phyloP scores from a whole-genome alignment of 768 basidiomycete species.

The Multifurca ochricompacta region DNA sequence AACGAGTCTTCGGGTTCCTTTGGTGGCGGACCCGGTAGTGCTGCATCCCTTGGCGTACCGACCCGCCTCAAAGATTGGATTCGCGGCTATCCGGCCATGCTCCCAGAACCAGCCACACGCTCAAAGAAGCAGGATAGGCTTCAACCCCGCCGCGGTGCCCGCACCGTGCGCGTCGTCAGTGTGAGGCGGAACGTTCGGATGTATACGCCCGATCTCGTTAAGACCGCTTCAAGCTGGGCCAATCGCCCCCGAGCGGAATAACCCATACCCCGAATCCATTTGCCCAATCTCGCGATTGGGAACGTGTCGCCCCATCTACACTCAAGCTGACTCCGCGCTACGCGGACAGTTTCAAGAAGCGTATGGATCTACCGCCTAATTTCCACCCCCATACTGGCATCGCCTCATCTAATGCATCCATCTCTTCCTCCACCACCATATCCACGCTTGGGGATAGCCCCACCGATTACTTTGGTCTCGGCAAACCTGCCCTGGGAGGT shows the following conservation, averaged over 20 bases:
- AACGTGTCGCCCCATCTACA: constrained; percentile 53
- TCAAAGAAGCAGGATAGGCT: constrained; percentile 43
- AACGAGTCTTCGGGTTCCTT: constrained; percentile 25
- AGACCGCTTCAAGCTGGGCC: constrained; percentile 47
- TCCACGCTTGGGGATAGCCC: too few species aligned
- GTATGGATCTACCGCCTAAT: constrained; percentile 57
- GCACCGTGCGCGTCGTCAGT: constrained; percentile 66
- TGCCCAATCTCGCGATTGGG: constrained; percentile 69
- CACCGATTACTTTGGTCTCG: too few species aligned
- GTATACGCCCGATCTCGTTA: constrained; percentile 81
- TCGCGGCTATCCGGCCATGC: constrained; percentile 76
- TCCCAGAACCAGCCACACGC: constrained; percentile 41
- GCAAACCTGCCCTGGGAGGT: too few species aligned
- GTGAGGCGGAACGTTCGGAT: constrained; percentile 78
- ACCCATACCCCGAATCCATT: constrained; percentile 35
- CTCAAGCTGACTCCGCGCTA: constrained; percentile 59
- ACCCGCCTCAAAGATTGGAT: constrained; percentile 88
- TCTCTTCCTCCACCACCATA: constrained; percentile 25
- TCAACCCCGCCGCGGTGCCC: constrained; percentile 65
- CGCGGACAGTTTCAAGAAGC: constrained; percentile 66
- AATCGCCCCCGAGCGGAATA: constrained; percentile 25
- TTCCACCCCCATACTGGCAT: constrained; percentile 42
- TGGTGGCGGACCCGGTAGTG: constrained; percentile 39
- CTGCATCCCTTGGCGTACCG: constrained; percentile 58
- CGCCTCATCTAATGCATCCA: constrained; percentile 28